These are phyloP conservation scores for Karstenula rhodostoma DNA, from an alignment of 2,329 filamentous ascomycete species.

Conservation along the genomic window DNA sequence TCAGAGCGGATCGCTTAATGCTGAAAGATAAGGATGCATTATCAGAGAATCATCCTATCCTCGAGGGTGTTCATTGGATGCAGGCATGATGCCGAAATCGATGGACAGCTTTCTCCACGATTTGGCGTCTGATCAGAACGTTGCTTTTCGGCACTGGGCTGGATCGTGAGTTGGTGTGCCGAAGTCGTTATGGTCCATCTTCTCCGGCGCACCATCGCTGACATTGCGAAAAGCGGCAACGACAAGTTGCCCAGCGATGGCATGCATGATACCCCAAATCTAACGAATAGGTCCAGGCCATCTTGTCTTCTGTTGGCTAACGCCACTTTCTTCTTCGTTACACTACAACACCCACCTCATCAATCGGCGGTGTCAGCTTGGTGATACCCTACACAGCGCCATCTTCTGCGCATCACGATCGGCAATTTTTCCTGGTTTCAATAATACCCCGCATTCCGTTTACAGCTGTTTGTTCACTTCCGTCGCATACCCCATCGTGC, in stretches of 20 bases:
- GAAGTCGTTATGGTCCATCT: not conserved
- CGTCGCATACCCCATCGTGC: not conserved
- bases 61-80: conserved; percentile 12
- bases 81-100: conserved; percentile 14
- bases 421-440: not conserved
- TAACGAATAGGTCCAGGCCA: not conserved
- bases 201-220: conserved; percentile 6
- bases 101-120: conserved; percentile 30
- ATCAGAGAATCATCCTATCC: conserved; percentile 25
- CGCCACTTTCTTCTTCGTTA: conserved; percentile 8
- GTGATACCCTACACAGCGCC: not conserved
- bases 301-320: not conserved
- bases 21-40: conserved; percentile 48
- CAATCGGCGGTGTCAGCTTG: not conserved
- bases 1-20: conserved; percentile 25
- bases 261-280: not conserved
- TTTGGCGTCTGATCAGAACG: conserved; percentile 18
- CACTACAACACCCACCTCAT: conserved; percentile 2
- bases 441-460: not conserved
- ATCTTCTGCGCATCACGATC: not conserved
- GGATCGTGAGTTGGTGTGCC: not conserved
- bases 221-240: conserved; percentile 8
- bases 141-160: conserved; percentile 16
- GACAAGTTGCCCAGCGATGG: not conserved
- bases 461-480: not conserved